Evolutionary conservation across 129 eudicot species (phyloP), one percentile per base, ranked within the genome.

Genomic region (Saposhnikovia divaricata): DNA sequence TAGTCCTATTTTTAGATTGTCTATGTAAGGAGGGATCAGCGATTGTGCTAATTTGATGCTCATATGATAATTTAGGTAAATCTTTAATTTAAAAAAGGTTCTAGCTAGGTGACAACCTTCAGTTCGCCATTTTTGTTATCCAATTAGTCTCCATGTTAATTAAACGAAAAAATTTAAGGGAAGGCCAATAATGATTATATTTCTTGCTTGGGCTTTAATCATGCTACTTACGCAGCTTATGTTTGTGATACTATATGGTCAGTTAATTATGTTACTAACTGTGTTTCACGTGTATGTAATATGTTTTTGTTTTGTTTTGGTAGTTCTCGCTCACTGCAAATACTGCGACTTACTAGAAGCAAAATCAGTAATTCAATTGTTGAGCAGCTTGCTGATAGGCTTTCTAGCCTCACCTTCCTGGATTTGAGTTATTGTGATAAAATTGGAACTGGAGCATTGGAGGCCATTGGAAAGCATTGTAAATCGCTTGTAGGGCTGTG

Each of bases 361-460:
- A 83, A 86, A 81, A 89, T 91, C 31, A 89, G 79, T 23, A 91
- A 91, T 83, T 50, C 85, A 0, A 77, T 91, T 0, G 86, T 87
- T 51, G 90, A 89, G 81, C 80, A 89, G 81, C 70, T 91, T 48
- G 91, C 93, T 3, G 80, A 50, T 43, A 91, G 77, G 86, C 84
- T 91, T 23, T 89, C 90, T 1, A 61, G 82, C 3, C 76, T 91
- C 46, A 91, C 91, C 15, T 87, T 83, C 86, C 81, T 91, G 85
- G 96, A 91, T 85, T 78, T 91, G 59, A 91, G 93, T 85, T 87
- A 86, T 81, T 91, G 96, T 48, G 70, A 83, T 77, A 82, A 84
- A 77, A 84, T 91, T 9, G 82, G 90, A 18, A 81, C 86, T 3
- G 72, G 84, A 4, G 86, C 89, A 38, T 71, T 91, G 53, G 85